Base-by-base conservation (phyloP, 768 basidiomycete genomes). In the Daedalea quercina region DNA sequence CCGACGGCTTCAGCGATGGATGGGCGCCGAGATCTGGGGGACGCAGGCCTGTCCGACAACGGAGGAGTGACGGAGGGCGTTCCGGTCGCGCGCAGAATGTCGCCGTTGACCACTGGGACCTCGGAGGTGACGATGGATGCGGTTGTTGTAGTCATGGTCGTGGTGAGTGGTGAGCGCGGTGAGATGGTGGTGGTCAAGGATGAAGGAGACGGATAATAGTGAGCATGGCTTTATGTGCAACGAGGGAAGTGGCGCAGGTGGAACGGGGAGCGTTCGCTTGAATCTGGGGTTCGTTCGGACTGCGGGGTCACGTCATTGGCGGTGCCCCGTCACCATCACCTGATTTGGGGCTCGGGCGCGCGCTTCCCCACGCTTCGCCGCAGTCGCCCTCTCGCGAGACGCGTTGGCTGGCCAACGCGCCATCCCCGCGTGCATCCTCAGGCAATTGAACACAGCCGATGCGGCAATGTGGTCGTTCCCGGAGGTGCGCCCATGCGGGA, bases 41-140 rank as follows among this genome's bases (percentile, higher is more conserved):
- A n/a, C n/a, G n/a, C n/a, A n/a, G n/a, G n/a, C n/a, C n/a, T n/a
- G n/a, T n/a, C n/a, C n/a, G n/a, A n/a, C n/a, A n/a, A n/a, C n/a
- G n/a, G n/a, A n/a, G n/a, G n/a, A n/a, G n/a, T n/a, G n/a, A n/a
- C n/a, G n/a, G n/a, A n/a, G n/a, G n/a, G n/a, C n/a, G n/a, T n/a
- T 60, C 85, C 83, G 63, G 75, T 85, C 24, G 89, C 57, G 51
- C 76, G 69, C 65, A 84, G 79, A 3, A 82, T 84, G 37, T 81
- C 82, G 23, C 86, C 60, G 22, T 58, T 78, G 51, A 85, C 72
- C 62, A 75, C 78, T 2, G 84, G 82, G 24, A 84, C 70, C 58
- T 81, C 58, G 22, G 44, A 24, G 17, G 58, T 57, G 53, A 53
- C 52, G 20, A 57, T 41, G 41, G 48, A 52, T 7, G 25, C 20